phyloP scores from a whole-genome alignment of 176 grass and related monocot species.

The Bolboschoenus planiculmis region DNA sequence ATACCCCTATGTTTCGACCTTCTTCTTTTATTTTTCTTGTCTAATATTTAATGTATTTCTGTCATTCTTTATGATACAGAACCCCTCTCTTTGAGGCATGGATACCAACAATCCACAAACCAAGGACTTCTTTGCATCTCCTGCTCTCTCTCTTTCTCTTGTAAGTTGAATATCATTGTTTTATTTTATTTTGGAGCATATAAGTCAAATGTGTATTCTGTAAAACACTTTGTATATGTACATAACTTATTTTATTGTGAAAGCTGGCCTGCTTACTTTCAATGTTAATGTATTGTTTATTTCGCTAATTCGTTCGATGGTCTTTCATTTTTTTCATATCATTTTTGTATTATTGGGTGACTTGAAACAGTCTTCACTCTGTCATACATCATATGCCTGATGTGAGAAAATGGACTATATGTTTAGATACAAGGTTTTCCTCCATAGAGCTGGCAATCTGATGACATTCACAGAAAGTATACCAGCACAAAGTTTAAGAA shows the following conservation, averaged over 20 bases:
- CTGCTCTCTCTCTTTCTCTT: slow-evolving; percentile 80
- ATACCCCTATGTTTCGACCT: slow-evolving; percentile 7
- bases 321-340: neutral
- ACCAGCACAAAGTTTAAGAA: neutral
- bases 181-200: neutral
- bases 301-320: neutral
- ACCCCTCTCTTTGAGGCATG: slow-evolving; percentile 29
- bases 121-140: slow-evolving; percentile 69
- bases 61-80: slow-evolving; percentile 8
- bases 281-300: neutral
- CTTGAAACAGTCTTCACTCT: neutral
- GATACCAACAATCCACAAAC: slow-evolving; percentile 31
- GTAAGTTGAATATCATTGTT: slow-evolving; percentile 30
- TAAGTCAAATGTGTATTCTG: neutral
- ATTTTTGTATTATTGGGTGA: neutral
- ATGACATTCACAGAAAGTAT: neutral
- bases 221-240: neutral
- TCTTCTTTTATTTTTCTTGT: neutral
- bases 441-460: neutral
- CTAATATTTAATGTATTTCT: neutral
- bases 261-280: neutral
- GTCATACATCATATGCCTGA: neutral
- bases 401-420: neutral
- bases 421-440: neutral
- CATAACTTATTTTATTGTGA: neutral